Conservation (phyloP, 805 yeast genomes). For the Cyberlindnera japonica region DNA sequence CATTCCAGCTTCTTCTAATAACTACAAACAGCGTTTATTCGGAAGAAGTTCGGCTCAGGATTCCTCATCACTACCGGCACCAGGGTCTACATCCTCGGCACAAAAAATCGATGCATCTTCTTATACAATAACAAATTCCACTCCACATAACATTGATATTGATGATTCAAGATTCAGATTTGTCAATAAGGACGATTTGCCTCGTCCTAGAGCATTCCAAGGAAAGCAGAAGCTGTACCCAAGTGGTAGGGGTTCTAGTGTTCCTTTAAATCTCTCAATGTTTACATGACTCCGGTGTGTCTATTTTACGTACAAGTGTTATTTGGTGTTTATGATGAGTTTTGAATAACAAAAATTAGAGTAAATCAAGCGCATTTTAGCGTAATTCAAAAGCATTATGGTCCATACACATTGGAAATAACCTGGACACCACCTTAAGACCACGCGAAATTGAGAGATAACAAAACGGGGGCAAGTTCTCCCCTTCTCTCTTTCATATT, state of each 20-base stretch:
- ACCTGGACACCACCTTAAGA: too few relatives aligned
- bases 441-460: too few relatives aligned
- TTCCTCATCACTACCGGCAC: conserved; percentile 16
- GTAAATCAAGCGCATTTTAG: too few relatives aligned
- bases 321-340: neutral
- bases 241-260: conserved; percentile 80
- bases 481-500: too few relatives aligned
- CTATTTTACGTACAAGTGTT: neutral
- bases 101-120: conserved; percentile 26
- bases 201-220: conserved; percentile 80
- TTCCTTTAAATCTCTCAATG: conserved; percentile 15
- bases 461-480: too few relatives aligned
- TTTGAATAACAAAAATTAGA: too few relatives aligned
- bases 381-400: too few relatives aligned
- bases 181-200: conserved; percentile 61
- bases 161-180: conserved; percentile 27
- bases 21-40: conserved; percentile 24
- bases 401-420: too few relatives aligned
- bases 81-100: conserved; percentile 15
- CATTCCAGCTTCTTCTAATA: conserved; percentile 24
- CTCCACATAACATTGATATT: conserved; percentile 40
- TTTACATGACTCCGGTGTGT: conserved; percentile 7
- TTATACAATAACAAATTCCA: conserved; percentile 26
- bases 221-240: conserved; percentile 80
- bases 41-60: conserved; percentile 10